Base-by-base conservation (phyloP, 768 basidiomycete genomes). In the Megacollybia marginata region DNA sequence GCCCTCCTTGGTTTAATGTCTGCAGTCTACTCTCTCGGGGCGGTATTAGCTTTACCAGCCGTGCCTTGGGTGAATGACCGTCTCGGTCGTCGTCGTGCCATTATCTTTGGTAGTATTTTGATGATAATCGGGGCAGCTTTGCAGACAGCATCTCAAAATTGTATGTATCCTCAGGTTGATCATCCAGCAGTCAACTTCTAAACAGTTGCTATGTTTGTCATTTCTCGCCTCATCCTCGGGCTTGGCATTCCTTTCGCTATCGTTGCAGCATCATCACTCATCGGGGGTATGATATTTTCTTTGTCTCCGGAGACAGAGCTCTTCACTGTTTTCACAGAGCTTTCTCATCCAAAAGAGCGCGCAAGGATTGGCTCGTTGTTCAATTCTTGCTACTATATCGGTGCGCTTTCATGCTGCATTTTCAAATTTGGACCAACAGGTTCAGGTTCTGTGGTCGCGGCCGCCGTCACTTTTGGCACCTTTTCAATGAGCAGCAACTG, bases 301-400 rank as follows among this genome's bases (percentile, higher is more conserved):
- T 5, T 19, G 40, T 15, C 18, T 18, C 19, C 33, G 33, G 23
- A 16, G 18, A 18, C 4, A 15, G 5, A 40, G 13, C 8, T 15
- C 38, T 40, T 18, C 5, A 15, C 8, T 28, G 23, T 8, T 40
- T 12, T 18, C n/a, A n/a, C n/a, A 71, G 84, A 88, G 61, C 69
- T 86, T 13, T 76, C 83, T 0, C 80, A 83, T 63, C 83, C 84
- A 0, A 82, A 80, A 48, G 83, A 86, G 65, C 80, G 85, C 46
- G 80, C 79, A 2, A 73, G 76, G 6, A 58, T 88, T 16, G 83
- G 82, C 9, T 80, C 80, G 4, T 65, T 81, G 1, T 83, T 79
- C 67, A 82, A 82, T 62, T 70, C 80, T 0, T 80, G 76, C 51
- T 85, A 79, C 67, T 82, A 79, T 60, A 72, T 78, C 42, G 76